Conservation (phyloP, 129 eudicot genomes). For the Solidago caesia region DNA sequence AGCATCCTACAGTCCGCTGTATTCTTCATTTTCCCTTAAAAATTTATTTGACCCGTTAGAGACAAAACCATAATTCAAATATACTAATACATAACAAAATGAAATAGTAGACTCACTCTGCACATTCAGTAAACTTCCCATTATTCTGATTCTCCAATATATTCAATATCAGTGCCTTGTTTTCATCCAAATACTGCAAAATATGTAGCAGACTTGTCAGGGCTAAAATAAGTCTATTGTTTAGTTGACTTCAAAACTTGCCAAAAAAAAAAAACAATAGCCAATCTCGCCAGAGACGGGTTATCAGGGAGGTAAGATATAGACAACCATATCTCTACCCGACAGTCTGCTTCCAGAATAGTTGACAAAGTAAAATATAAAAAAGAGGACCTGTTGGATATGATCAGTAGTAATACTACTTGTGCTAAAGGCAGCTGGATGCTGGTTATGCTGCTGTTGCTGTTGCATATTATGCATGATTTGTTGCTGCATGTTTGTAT, state of each 20-base stretch:
- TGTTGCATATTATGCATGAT: slow-evolving; percentile 46
- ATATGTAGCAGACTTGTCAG: slow-evolving; percentile 4
- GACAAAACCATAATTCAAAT: background rate
- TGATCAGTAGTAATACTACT: slow-evolving; percentile 50
- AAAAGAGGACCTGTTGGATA: slow-evolving; percentile 46
- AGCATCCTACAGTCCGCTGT: no score
- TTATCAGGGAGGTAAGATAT: no score
- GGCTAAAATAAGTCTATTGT: background rate
- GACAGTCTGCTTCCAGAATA: no score
- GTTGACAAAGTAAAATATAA: background rate
- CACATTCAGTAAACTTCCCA: slow-evolving; percentile 58
- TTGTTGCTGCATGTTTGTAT: slow-evolving; percentile 48
- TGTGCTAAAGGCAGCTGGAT: slow-evolving; percentile 34
- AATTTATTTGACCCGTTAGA: background rate
- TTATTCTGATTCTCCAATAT: slow-evolving; percentile 59
- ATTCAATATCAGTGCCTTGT: slow-evolving; percentile 57
- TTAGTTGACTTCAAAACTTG: background rate
- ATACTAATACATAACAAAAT: background rate
- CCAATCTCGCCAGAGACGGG: no score
- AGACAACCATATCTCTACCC: no score
- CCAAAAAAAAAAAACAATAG: no score
- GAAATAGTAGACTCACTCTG: slow-evolving; percentile 41
- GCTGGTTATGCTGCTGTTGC: slow-evolving; percentile 27
- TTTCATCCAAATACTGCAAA: slow-evolving; percentile 63
- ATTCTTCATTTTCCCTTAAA: no score